These are phyloP conservation scores for Lactuca sativa DNA, from an alignment of 129 eudicot species.

Conservation along the genomic window DNA sequence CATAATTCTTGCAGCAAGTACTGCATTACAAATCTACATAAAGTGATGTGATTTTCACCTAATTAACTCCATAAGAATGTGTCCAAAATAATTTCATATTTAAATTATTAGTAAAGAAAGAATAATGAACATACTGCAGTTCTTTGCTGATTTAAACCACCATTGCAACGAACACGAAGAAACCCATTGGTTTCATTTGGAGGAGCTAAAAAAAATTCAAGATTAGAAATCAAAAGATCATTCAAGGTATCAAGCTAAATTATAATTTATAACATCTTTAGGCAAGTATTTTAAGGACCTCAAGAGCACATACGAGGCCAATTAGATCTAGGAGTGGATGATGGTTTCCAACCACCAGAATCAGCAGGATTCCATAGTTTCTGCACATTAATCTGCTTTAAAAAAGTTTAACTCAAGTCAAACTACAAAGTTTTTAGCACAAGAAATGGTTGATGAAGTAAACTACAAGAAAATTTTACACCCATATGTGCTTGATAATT, in stretches of 20 bases:
- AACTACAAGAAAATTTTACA: not conserved
- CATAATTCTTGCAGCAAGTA: slow-evolving; percentile 97
- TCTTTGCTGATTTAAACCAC: slow-evolving; percentile 95
- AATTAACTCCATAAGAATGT: slow-evolving; percentile 7
- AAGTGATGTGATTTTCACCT: slow-evolving; percentile 5
- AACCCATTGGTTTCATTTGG: slow-evolving; percentile 76
- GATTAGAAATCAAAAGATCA: slow-evolving; percentile 11
- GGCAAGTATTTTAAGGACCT: slow-evolving; percentile 10
- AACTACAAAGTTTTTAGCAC: slow-evolving; percentile 4
- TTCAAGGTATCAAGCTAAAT: not conserved
- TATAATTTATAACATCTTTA: slow-evolving; percentile 8
- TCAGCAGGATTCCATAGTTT: slow-evolving; percentile 75
- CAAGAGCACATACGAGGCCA: slow-evolving; percentile 72
- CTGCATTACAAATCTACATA: slow-evolving; percentile 88
- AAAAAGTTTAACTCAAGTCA: slow-evolving; percentile 7
- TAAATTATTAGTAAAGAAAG: not conserved
- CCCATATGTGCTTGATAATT: not conserved
- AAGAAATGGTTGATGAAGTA: not conserved
- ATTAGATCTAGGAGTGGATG: slow-evolving; percentile 85
- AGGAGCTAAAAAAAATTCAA: slow-evolving; percentile 58
- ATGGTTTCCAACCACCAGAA: slow-evolving; percentile 83
- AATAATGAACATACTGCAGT: slow-evolving; percentile 66
- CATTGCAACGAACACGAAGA: slow-evolving; percentile 95
- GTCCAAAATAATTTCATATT: not conserved
- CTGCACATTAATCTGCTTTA: slow-evolving; percentile 55